A percentile compares a stretch with the other conserved stretches of the same genome.
Conservation (phyloP, 2,329 filamentous ascomycete species). For the Botrytis byssoidea region DNA sequence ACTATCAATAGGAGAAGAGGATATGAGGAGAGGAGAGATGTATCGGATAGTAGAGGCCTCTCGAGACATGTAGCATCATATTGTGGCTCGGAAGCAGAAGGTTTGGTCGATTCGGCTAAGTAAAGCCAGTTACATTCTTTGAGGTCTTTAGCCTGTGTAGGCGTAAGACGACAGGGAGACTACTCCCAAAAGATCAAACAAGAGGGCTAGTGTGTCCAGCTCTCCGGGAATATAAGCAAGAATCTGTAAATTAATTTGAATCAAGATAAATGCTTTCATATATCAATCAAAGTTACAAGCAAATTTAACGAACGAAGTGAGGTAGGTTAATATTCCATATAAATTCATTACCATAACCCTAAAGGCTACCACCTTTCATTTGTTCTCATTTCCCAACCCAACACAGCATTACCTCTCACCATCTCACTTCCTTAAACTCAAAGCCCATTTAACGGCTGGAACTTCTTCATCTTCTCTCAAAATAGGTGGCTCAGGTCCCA, state of each 20-base stretch:
- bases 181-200: neutral
- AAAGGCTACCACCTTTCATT: neutral
- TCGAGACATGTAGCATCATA: neutral
- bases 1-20: neutral
- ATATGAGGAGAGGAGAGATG: neutral
- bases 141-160: neutral
- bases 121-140: neutral
- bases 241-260: neutral
- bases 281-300: neutral
- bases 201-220: neutral
- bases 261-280: neutral
- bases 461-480: conserved; percentile 78
- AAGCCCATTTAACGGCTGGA: conserved; percentile 46
- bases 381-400: neutral
- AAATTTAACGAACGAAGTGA: neutral
- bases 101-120: neutral
- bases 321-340: neutral
- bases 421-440: conserved; percentile 33
- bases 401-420: neutral
- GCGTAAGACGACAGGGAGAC: neutral
- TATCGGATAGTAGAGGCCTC: neutral
- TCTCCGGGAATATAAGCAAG: neutral
- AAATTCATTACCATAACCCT: neutral
- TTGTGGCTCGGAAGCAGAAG: neutral
- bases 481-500: conserved; percentile 83